These are phyloP conservation scores for Diplosphaera chodatii DNA, from an alignment of 139 green algal genomes.

Conservation along the genomic window DNA sequence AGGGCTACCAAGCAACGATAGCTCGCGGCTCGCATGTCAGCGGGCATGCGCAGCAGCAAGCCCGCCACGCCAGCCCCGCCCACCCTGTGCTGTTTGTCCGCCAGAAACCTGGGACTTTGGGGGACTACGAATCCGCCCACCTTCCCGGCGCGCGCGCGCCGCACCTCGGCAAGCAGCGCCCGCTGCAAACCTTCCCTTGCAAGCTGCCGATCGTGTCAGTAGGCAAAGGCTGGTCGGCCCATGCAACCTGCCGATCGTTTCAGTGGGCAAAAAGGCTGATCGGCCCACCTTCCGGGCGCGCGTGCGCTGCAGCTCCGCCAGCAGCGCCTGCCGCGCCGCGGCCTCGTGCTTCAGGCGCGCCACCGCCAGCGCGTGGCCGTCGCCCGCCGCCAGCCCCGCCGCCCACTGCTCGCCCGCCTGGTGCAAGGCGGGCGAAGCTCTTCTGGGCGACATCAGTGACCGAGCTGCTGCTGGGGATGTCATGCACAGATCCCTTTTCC, in stretches of 20 bases:
- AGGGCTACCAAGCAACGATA: too few species aligned
- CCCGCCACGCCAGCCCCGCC: too few species aligned
- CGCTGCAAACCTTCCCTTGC: too few species aligned
- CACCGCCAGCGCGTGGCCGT: background rate
- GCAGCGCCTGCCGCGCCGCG: background rate
- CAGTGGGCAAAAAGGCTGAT: background rate
- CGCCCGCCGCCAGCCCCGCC: background rate
- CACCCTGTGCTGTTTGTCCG: too few species aligned
- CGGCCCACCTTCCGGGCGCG: background rate
- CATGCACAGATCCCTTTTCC: too few species aligned
- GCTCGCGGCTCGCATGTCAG: too few species aligned
- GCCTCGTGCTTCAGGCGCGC: background rate
- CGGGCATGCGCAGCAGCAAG: too few species aligned
- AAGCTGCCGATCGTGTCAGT: too few species aligned
- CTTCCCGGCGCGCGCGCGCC: background rate
- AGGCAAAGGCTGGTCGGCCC: background rate
- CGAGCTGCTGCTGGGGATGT: too few species aligned
- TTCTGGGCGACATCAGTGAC: background rate
- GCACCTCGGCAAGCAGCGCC: background rate
- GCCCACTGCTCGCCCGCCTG: background rate
- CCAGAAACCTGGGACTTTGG: too few species aligned
- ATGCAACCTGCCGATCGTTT: background rate
- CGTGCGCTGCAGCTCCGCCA: background rate
- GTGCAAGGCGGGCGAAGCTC: background rate
- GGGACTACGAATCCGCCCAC: too few species aligned